Conservation (phyloP, 495 filamentous ascomycete genomes). For the Aspergillus carlsbadensis region DNA sequence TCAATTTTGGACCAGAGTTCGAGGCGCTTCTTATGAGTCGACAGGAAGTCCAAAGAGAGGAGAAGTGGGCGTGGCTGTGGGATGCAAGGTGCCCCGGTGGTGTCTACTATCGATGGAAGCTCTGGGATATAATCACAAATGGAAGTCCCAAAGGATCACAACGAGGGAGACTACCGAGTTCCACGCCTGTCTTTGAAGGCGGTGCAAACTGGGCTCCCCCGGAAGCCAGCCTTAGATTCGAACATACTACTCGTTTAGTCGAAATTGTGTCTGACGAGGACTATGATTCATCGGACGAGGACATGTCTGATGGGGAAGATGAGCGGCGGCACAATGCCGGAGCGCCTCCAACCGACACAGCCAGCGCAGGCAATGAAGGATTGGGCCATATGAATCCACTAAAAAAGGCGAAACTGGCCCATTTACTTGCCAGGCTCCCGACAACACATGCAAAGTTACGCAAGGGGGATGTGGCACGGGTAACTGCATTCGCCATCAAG, state of each 20-base stretch:
- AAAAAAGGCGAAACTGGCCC: slow-evolving; percentile 77
- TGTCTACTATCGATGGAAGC: slow-evolving; percentile 85
- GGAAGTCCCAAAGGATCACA: slow-evolving; percentile 24
- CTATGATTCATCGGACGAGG: slow-evolving; percentile 85
- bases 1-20: slow-evolving; percentile 82
- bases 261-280: slow-evolving; percentile 81
- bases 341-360: slow-evolving; percentile 49
- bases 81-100: slow-evolving; percentile 77
- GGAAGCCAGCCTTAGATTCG: slow-evolving; percentile 63
- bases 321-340: slow-evolving; percentile 53
- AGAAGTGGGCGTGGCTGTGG: slow-evolving; percentile 94
- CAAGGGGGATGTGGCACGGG: slow-evolving; percentile 80
- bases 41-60: slow-evolving; percentile 73
- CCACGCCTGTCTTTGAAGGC: slow-evolving; percentile 62
- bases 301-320: slow-evolving; percentile 76
- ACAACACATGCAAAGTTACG: slow-evolving; percentile 71
- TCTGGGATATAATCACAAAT: slow-evolving; percentile 78
- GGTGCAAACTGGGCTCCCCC: slow-evolving; percentile 70
- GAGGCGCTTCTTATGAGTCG: slow-evolving; percentile 90
- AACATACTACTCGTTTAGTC: slow-evolving; percentile 68
- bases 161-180: slow-evolving; percentile 25
- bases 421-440: slow-evolving; percentile 77
- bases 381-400: slow-evolving; percentile 79
- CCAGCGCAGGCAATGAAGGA: slow-evolving; percentile 46
- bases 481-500: slow-evolving; percentile 87